A percentile compares a stretch with the other conserved stretches of the same genome.
phyloP scores from a whole-genome alignment of 2,329 filamentous ascomycete species.

The Paraconiothyrium sp. region DNA sequence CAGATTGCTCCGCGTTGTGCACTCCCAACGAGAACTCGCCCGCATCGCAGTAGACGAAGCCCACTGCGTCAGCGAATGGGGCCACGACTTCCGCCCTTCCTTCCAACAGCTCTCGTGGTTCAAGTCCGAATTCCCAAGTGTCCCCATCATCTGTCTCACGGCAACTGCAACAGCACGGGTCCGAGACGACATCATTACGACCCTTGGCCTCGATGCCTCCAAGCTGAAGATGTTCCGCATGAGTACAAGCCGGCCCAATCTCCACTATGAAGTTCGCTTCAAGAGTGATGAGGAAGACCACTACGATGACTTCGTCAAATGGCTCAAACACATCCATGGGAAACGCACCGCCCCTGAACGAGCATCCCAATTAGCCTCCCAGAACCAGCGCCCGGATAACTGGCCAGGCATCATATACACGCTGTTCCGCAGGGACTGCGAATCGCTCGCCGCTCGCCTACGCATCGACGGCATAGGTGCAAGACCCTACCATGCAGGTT shows the following conservation, averaged over 20 bases:
- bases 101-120: slow-evolving; percentile 92
- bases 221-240: slow-evolving; percentile 80
- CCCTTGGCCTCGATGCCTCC: slow-evolving; percentile 72
- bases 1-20: slow-evolving; percentile 74
- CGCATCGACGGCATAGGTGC: slow-evolving; percentile 76
- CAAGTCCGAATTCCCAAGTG: slow-evolving; percentile 79
- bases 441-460: slow-evolving; percentile 72
- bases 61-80: slow-evolving; percentile 98
- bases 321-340: slow-evolving; percentile 77
- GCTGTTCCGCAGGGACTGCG: slow-evolving; percentile 77
- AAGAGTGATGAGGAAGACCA: slow-evolving; percentile 79
- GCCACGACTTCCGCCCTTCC: slow-evolving; percentile 93
- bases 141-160: slow-evolving; percentile 92
- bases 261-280: slow-evolving; percentile 91
- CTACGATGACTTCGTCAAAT: slow-evolving; percentile 76
- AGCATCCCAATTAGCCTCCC: slow-evolving; percentile 65
- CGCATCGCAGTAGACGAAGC: slow-evolving; percentile 93
- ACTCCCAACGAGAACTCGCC: slow-evolving; percentile 84
- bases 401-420: slow-evolving; percentile 85
- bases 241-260: slow-evolving; percentile 82
- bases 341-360: slow-evolving; percentile 69
- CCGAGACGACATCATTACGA: slow-evolving; percentile 80
- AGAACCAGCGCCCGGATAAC: slow-evolving; percentile 64
- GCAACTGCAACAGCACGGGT: slow-evolving; percentile 88
- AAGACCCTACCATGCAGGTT: slow-evolving; percentile 75